Evolutionary conservation across 768 basidiomycete genomes (phyloP).

Genomic region (Auriculariales sp.): DNA sequence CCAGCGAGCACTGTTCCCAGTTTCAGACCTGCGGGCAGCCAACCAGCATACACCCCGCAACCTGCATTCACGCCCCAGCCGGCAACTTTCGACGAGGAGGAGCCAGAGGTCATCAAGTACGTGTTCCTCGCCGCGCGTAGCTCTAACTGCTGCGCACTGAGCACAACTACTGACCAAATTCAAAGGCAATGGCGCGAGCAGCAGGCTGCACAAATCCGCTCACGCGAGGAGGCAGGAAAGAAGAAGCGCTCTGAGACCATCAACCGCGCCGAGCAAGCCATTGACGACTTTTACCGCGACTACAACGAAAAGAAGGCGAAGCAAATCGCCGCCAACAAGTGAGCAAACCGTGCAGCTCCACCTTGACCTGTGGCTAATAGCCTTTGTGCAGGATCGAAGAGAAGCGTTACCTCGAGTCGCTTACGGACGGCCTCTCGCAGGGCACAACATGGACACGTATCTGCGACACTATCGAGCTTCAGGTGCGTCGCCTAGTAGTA

Average conservation of each 20-base stretch:
- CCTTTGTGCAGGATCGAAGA: conserved; percentile 62
- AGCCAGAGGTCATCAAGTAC: conserved; percentile 77
- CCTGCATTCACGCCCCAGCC: conserved; percentile 28
- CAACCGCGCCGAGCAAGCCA: conserved; percentile 66
- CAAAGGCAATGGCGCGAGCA: conserved; percentile 77
- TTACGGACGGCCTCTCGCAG: conserved; percentile 61
- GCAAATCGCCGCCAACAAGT: conserved; percentile 94
- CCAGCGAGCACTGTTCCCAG: conserved; percentile 18
- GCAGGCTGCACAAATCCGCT: conserved; percentile 70
- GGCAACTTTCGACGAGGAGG: conserved; percentile 48
- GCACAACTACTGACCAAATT: background rate
- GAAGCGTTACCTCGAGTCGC: conserved; percentile 55
- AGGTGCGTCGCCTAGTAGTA: too few relatives aligned
- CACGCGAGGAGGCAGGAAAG: conserved; percentile 69
- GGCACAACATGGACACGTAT: conserved; percentile 98
- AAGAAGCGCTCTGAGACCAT: conserved; percentile 70
- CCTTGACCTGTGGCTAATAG: background rate
- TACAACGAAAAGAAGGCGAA: conserved; percentile 82
- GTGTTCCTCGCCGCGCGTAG: conserved; percentile 11
- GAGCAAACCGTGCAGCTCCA: background rate
- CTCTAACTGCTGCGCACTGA: background rate
- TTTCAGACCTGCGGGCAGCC: conserved; percentile 50
- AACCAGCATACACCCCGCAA: conserved; percentile 57
- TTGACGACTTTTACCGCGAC: conserved; percentile 83
- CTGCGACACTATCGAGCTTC: conserved; percentile 54